Conservation (phyloP, 2,329 filamentous ascomycete species). For the Alternaria triticimaculans region DNA sequence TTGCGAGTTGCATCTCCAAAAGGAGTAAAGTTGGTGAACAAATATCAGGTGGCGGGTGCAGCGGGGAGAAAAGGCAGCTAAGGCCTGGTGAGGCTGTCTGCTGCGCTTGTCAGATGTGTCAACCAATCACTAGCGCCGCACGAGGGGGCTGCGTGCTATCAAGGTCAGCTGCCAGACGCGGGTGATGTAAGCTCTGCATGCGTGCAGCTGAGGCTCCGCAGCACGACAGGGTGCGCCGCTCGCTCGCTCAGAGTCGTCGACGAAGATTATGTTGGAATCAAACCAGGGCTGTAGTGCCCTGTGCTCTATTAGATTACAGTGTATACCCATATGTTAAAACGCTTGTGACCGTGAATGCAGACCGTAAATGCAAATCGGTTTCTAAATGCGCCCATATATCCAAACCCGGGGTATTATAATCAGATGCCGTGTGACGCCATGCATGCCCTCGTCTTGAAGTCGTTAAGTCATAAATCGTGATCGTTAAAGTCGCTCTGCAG, state of each 20-base stretch:
- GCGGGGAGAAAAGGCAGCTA: background rate
- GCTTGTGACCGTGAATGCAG: constrained; percentile 9
- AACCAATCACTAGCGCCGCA: constrained; percentile 2
- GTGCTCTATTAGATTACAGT: constrained; percentile 16
- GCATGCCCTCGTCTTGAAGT: constrained; percentile 3
- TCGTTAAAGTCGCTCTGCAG: constrained; percentile 9
- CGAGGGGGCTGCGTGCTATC: constrained; percentile 13
- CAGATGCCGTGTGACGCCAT: constrained; percentile 11
- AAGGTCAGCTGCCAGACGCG: constrained; percentile 21
- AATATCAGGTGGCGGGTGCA: background rate
- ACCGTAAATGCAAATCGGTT: constrained; percentile 2
- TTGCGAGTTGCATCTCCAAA: background rate
- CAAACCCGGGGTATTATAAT: constrained; percentile 18
- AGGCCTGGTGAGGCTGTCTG: background rate
- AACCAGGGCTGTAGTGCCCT: constrained; percentile 4
- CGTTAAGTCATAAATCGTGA: constrained; percentile 10
- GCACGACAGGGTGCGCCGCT: constrained; percentile 5
- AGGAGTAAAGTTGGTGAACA: background rate
- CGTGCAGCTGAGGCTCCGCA: constrained; percentile 23
- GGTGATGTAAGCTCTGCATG: constrained; percentile 23
- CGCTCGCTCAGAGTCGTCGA: constrained; percentile 4
- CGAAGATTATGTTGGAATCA: background rate
- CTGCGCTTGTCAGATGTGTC: background rate
- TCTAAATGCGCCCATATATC: constrained; percentile 6
- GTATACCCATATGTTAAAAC: constrained; percentile 14